Base-by-base conservation (phyloP, 495 filamentous ascomycete genomes). In the Polyplosphaeria fusca region DNA sequence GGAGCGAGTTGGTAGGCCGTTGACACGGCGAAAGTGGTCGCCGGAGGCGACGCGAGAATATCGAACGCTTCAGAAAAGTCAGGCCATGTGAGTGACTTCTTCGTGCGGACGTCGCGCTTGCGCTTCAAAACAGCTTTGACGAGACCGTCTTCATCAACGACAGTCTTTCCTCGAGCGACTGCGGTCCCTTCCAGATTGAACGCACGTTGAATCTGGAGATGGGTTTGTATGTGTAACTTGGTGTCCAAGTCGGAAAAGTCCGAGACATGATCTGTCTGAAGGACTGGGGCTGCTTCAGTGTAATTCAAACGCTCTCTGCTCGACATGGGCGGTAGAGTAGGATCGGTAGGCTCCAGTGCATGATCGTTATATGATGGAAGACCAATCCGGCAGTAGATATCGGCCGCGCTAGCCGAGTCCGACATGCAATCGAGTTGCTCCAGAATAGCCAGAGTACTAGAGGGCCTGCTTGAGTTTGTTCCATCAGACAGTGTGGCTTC, bases 281-380 rank as follows among this genome's bases (percentile, higher is more conserved):
- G 67, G 2, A 91, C 64, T 12, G 71, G 76, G 43, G 80, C 71
- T 5, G 82, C 84, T 41, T 87, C 76, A 28, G 82, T 74, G 54
- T 80, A 89, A 68, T 89, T 86, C 4, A 79, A 73, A 35, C 75
- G 79, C 7, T 76, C 71, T 61, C 83, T 86, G 9, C 81, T 74
- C 0, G 80, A 70, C 7, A 85, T 70, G 12, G 75, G 71, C 4
- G 87, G 85, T 18, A 79, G 68, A 35, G 82, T 83, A 9, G 79
- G 69, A 62, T 95, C 89, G 24, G 88, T 61, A 5, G 62, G 37
- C 49, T 79, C 77, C 74, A 77, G 24, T 25, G 38, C 38, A 5
- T 48, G 26, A 2, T 43, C 35, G 41, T 44, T 45, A 26, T 58
- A 55, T 38, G 62, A 65, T n/a, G 69, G 72, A 58, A 78, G 74